phyloP scores from a whole-genome alignment of 208 protist genomes.

The Trypanosoma lewisi region DNA sequence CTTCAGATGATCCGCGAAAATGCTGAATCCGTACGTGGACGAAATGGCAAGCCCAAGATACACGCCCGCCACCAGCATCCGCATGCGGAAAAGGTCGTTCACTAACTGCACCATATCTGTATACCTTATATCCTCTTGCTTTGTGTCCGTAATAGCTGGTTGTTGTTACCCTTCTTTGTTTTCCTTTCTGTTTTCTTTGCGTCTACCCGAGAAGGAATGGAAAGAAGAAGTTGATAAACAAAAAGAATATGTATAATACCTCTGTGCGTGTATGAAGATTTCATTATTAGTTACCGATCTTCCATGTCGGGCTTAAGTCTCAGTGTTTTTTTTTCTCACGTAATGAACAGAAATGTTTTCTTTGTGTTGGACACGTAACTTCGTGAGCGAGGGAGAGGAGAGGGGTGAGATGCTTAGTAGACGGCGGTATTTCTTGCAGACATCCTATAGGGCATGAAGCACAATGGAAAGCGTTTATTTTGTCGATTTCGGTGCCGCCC shows the following conservation, averaged over 20 bases:
- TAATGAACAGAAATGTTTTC: background rate
- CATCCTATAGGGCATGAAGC: constrained; percentile 40
- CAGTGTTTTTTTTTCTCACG: no score
- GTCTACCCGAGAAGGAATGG: no score
- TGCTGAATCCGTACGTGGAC: constrained; percentile 74
- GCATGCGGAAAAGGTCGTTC: constrained; percentile 64
- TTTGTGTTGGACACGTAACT: background rate
- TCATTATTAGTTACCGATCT: no score
- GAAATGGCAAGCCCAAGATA: constrained; percentile 63
- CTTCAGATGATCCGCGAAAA: constrained; percentile 60
- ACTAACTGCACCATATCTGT: constrained; percentile 17
- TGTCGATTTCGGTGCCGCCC: background rate
- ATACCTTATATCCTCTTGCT: background rate
- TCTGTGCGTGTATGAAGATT: no score
- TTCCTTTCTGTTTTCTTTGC: background rate
- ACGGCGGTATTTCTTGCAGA: constrained; percentile 28
- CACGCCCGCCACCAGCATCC: constrained; percentile 73
- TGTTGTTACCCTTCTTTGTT: background rate
- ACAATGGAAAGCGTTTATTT: constrained; percentile 6
- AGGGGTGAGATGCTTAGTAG: background rate
- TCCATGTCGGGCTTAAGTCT: no score
- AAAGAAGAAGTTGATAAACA: no score
- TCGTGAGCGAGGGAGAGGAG: background rate
- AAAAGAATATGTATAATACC: no score
- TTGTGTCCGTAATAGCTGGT: background rate